Base-by-base conservation (phyloP, 805 yeast species). In the Gaillardinia entomophila region DNA sequence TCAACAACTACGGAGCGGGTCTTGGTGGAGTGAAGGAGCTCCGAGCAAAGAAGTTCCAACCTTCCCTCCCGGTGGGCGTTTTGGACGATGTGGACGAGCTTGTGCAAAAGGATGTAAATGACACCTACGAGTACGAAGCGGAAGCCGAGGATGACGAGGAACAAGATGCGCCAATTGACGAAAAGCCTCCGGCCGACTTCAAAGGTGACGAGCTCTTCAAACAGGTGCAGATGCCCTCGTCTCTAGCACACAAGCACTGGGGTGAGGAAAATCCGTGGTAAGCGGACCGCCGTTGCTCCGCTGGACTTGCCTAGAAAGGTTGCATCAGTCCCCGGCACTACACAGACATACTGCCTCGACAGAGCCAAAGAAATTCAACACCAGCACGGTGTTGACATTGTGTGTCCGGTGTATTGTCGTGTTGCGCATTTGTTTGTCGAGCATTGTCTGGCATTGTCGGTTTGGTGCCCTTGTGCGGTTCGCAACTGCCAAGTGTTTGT, bases 1-100 rank as follows among this genome's bases (percentile, higher is more conserved):
- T 86, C 16, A 76, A 73, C 35, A 70, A 72, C 27, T 90, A 86
- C 66, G 94, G 96, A 2, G 75, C 85, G 1, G 88, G 89, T 6
- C 49, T 78, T 12, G 81, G 84, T 3, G 84, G 86, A 2, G 55
- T 74, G 2, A 68, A 75, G 33, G 65, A 65, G 26, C 61, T 64
- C 14, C 70, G 78, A 32, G 73, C 82, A 13, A 62, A 65, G 35
- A 60, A 70, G 33, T 80, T 68, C 48, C 85, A 80, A 51, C 96
- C 97, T 1, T 61, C 75, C 15, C 57, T 88, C 29, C 90, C 95
- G 0, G 58, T 77, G 14, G 77, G 75, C 12, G 65, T 87, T 10
- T 58, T 81, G 35, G 96, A 86, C 49, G 77, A 74, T 33, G 60
- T 86, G 23, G 95, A 83, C 43, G 84, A 77, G 34, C 66, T 82